These are phyloP conservation scores for Colletotrichum tamarilloi DNA, from an alignment of 2,329 filamentous ascomycete genomes.

Conservation along the genomic window DNA sequence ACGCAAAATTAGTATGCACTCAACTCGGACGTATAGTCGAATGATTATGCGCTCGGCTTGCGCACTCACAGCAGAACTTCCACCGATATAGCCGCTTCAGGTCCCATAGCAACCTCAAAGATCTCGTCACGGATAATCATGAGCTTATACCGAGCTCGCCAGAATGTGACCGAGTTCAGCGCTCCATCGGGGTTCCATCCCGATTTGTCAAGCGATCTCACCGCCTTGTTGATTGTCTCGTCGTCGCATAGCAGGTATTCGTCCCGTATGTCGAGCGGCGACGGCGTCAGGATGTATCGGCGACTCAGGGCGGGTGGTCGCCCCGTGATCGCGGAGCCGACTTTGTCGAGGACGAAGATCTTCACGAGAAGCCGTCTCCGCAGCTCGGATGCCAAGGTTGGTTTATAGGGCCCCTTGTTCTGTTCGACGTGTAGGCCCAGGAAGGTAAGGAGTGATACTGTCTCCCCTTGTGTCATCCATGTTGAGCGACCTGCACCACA, in stretches of 20 bases:
- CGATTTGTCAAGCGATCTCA: conserved; percentile 54
- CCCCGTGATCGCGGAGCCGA: conserved; percentile 62
- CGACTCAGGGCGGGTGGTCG: conserved; percentile 64
- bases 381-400: conserved; percentile 49
- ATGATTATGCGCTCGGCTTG: neutral
- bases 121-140: conserved; percentile 67
- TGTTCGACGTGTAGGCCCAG: conserved; percentile 47
- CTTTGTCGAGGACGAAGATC: conserved; percentile 60
- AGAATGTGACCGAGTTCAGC: conserved; percentile 56
- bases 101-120: conserved; percentile 65
- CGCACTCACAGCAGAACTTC: conserved; percentile 1
- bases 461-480: conserved; percentile 51
- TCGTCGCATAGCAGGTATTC: conserved; percentile 57
- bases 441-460: conserved; percentile 49
- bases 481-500: conserved; percentile 44
- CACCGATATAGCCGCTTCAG: conserved; percentile 43
- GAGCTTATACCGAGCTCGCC: conserved; percentile 58
- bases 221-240: conserved; percentile 49
- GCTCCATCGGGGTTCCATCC: conserved; percentile 63
- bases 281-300: conserved; percentile 63
- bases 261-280: conserved; percentile 66
- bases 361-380: conserved; percentile 47
- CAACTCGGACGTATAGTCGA: too few species aligned
- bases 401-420: conserved; percentile 41
- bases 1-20: neutral